Conservation (phyloP, 2,329 filamentous ascomycete species). For the Whalleya microplaca region DNA sequence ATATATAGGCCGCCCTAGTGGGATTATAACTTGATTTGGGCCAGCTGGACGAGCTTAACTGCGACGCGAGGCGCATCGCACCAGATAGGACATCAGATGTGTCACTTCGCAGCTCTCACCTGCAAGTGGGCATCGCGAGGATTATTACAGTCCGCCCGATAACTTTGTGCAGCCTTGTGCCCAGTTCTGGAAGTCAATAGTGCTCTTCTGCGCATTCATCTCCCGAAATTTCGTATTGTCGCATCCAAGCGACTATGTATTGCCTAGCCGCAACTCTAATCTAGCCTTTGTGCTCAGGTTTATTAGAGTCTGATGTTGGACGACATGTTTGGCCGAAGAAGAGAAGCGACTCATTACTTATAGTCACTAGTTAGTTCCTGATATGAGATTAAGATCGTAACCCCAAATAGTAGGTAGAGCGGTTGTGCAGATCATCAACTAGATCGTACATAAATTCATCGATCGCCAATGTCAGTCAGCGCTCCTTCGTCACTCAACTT, state of each 20-base stretch:
- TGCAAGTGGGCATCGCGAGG: background rate
- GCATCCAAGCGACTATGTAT: background rate
- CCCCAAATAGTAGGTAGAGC: slow-evolving; percentile 4
- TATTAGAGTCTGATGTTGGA: background rate
- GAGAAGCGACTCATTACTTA: background rate
- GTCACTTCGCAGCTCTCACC: background rate
- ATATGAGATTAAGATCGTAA: background rate
- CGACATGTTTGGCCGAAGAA: background rate
- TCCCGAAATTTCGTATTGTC: background rate
- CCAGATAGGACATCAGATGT: background rate
- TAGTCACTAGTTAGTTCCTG: background rate
- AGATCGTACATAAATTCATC: slow-evolving; percentile 20
- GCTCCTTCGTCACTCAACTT: slow-evolving; percentile 2
- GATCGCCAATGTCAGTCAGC: slow-evolving; percentile 13
- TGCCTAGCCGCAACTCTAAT: background rate
- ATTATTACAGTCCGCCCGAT: background rate
- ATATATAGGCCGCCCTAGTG: background rate
- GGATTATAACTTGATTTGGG: background rate
- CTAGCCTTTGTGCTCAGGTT: background rate
- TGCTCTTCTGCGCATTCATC: slow-evolving; percentile 10
- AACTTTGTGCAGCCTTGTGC: slow-evolving; percentile 11
- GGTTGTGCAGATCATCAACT: slow-evolving; percentile 25
- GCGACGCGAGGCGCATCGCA: too few relatives aligned
- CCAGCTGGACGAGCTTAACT: background rate
- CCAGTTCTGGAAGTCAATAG: slow-evolving; percentile 15